Evolutionary conservation across 176 grass and related monocot species (phyloP), one percentile per base, ranked within the genome.

Genomic region (Aegilops sharonensis): DNA sequence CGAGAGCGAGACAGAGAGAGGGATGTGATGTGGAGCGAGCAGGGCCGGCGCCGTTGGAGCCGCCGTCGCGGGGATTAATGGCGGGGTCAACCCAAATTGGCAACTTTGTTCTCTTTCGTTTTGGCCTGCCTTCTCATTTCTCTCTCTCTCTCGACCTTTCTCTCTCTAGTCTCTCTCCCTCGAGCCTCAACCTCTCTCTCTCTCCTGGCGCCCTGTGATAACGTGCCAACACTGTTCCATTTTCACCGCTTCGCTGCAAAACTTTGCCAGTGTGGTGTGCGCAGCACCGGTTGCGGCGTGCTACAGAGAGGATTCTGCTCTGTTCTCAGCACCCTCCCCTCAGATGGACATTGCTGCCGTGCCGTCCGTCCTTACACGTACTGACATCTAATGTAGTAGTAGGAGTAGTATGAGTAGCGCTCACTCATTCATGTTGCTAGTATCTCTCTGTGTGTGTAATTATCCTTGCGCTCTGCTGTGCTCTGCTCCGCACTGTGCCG

Each of bases 31-130:
- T 21, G 54, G 68, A 72, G 68, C 37, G 68, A 59, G 80, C 88
- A 84, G 75, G 50, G 81, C 87, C 87, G 89, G 91, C 93, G 93
- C 87, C 87, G 90, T 84, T 91, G 91, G 95, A 85, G 62, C 92
- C 92, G 92, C 81, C 91, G 91, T 98, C 88, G 85, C 82, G 68
- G 70, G 72, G 81, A 68, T 62, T 87, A 86, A 91, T 73, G 73
- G 73, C 64, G 72, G 89, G 90, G 93, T 94, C 93, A 95, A 94
- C 93, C 88, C 86, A 82, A 80, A 87, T 68, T 60, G 76, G 81
- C 47, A 78, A 54, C 75, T 67, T 31, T 91, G 75, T 86, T 70
- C 64, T 50, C 75, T 79, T 34, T 57, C 43, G 78, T 18, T 56
- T 75, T 76, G 40, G 47, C 65, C 14, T 52, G 2, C 39, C 9